Conservation (phyloP, 1,139 yeast genomes). For the Geotrichum candidum region DNA sequence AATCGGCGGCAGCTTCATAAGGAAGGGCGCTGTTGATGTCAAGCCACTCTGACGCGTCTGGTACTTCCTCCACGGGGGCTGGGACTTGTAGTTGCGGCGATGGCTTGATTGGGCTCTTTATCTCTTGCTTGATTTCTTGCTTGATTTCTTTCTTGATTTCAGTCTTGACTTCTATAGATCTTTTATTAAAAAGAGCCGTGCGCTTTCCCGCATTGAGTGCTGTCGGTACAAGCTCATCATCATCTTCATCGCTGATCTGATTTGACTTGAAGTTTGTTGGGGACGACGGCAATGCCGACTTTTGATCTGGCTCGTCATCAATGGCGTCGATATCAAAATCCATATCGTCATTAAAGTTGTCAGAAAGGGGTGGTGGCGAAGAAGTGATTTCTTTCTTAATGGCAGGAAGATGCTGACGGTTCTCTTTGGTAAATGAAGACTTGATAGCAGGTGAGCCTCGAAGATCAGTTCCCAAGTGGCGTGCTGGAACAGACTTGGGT, state of each 20-base stretch:
- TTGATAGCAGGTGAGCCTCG: neutral
- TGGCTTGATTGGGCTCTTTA: neutral
- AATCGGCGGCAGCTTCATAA: neutral
- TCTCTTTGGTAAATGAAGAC: neutral
- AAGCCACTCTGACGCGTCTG: conserved; percentile 16
- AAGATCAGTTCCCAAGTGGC: neutral
- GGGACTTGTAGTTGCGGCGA: neutral
- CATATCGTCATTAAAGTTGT: conserved; percentile 4
- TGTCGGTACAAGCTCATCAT: conserved; percentile 8
- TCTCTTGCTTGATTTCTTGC: conserved; percentile 1
- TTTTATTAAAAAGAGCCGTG: conserved; percentile 1
- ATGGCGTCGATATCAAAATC: conserved; percentile 11
- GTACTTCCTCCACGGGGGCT: neutral
- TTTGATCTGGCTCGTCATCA: conserved; percentile 27
- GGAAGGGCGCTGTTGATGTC: conserved; percentile 9
- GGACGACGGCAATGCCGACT: conserved; percentile 5
- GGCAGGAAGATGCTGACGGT: neutral
- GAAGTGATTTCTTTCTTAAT: conserved; percentile 21
- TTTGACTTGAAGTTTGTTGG: neutral
- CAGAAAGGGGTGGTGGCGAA: conserved; percentile 7
- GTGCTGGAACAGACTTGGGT: conserved; percentile 1
- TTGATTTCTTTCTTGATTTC: neutral
- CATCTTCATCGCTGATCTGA: conserved; percentile 10
- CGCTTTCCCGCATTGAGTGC: conserved; percentile 7
- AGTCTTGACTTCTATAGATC: neutral